Evolutionary conservation across 78 protist genomes (phyloP), one percentile per base, ranked within the genome.

Genomic region (Pigoraptor vietnamica): DNA sequence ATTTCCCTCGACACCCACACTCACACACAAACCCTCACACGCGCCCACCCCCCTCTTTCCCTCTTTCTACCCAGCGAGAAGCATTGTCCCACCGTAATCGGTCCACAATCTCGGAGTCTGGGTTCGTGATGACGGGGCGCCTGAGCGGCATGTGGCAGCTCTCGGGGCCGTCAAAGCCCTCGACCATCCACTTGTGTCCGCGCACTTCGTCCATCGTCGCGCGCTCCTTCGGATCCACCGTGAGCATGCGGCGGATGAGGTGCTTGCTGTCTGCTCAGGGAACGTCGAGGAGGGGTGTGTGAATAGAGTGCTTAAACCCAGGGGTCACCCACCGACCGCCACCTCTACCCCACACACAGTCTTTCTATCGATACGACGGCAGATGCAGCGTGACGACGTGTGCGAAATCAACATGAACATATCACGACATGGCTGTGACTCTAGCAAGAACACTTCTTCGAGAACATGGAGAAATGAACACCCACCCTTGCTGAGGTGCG

Each of bases 401-500:
- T n/a, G n/a, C n/a, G n/a, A n/a, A n/a, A n/a, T n/a, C n/a, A n/a
- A 48, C 67, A 48, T 14, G 14, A 48, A 48, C 29, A 48, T 14
- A 14, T 6, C 67, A 14, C 67, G 67, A 48, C 67, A 48, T 6
- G 29, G 29, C 6, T 14, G 14, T 14, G 67, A 14, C 67, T 48
- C 67, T 14, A 21, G 67, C 67, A 48, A 21, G 14, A 48, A 6
- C n/a, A n/a, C n/a, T n/a, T n/a, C n/a, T n/a, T n/a, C n/a, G n/a
- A 6, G 14, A 6, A 48, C 67, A 48, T 14, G 14, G 29, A 48
- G 29, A 48, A 6, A 48, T 14, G 14, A 6, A 48, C 67, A 48
- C 67, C 67, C 6, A 48, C 84, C 82, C 32, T 24, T 29, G 0
- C 94, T 91, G 36, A 96, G 39, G 33, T 92, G 92, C 6, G 90